A percentile compares a stretch with the other conserved stretches of the same genome.
These are phyloP conservation scores for Mycena floridula DNA, from an alignment of 768 basidiomycete species.

Conservation along the genomic window DNA sequence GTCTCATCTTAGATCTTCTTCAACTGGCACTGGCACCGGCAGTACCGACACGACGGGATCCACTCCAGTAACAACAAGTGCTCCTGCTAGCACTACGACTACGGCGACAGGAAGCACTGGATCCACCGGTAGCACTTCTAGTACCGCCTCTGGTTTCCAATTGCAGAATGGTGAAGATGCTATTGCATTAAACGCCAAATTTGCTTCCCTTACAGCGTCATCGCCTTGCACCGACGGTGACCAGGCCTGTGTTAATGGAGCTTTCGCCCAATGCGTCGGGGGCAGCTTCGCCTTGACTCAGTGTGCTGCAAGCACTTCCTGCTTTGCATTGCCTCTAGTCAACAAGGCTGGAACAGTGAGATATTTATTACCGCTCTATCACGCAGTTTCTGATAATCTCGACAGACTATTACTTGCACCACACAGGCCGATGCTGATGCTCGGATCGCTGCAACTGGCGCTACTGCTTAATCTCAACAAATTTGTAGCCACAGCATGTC, in stretches of 20 bases:
- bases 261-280: slow-evolving; percentile 33
- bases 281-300: slow-evolving; percentile 24
- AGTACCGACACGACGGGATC: slow-evolving; percentile 5
- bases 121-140: slow-evolving; percentile 10
- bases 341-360: slow-evolving; percentile 29
- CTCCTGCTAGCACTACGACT: slow-evolving; percentile 10
- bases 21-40: slow-evolving; percentile 2
- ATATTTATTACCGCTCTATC: not conserved
- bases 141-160: not conserved
- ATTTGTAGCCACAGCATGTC: too few species aligned
- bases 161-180: slow-evolving; percentile 16
- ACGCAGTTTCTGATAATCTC: not conserved
- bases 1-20: not conserved
- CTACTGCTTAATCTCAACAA: too few species aligned
- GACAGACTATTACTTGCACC: slow-evolving; percentile 25
- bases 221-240: slow-evolving; percentile 25
- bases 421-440: slow-evolving; percentile 23
- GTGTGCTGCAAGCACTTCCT: slow-evolving; percentile 25
- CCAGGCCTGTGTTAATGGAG: slow-evolving; percentile 28
- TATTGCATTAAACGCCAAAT: slow-evolving; percentile 20
- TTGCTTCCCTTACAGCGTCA: slow-evolving; percentile 18
- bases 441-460: slow-evolving; percentile 29
- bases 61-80: slow-evolving; percentile 9
- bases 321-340: slow-evolving; percentile 36
- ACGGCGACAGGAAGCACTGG: slow-evolving; percentile 11